Conservation (phyloP, 495 filamentous ascomycete genomes). For the Aeminium ludgeri region DNA sequence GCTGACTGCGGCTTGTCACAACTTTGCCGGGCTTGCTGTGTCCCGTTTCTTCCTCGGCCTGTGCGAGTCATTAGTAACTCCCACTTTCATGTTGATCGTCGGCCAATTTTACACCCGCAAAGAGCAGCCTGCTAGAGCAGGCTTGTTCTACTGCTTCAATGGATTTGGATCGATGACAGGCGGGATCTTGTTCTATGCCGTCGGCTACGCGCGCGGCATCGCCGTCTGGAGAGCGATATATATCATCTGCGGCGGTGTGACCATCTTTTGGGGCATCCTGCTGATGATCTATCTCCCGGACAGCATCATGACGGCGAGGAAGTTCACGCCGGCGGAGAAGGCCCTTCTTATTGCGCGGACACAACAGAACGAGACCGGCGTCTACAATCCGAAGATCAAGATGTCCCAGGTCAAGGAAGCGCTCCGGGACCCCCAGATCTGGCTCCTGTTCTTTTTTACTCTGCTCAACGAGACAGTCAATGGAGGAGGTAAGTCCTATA, state of each 20-base stretch:
- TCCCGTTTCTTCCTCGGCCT: conserved; percentile 28
- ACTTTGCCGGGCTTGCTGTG: conserved; percentile 26
- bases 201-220: not conserved
- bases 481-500: conserved; percentile 11
- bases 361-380: not conserved
- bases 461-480: conserved; percentile 28
- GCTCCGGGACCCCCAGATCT: not conserved
- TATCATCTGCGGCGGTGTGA: not conserved
- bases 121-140: conserved; percentile 2
- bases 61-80: not conserved
- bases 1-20: conserved; percentile 23
- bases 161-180: not conserved
- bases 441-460: conserved; percentile 17
- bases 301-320: not conserved
- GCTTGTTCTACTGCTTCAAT: conserved; percentile 1
- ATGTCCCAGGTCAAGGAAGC: conserved; percentile 1
- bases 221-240: conserved; percentile 1
- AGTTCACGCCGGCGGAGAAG: not conserved
- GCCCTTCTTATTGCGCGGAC: not conserved
- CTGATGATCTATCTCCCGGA: not conserved
- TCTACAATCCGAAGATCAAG: not conserved
- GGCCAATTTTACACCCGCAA: conserved; percentile 2
- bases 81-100: conserved; percentile 1
- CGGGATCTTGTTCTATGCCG: not conserved
- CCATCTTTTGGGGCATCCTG: not conserved